These are phyloP conservation scores for Citrus glauca DNA, from an alignment of 345 rosid genomes.

Conservation along the genomic window DNA sequence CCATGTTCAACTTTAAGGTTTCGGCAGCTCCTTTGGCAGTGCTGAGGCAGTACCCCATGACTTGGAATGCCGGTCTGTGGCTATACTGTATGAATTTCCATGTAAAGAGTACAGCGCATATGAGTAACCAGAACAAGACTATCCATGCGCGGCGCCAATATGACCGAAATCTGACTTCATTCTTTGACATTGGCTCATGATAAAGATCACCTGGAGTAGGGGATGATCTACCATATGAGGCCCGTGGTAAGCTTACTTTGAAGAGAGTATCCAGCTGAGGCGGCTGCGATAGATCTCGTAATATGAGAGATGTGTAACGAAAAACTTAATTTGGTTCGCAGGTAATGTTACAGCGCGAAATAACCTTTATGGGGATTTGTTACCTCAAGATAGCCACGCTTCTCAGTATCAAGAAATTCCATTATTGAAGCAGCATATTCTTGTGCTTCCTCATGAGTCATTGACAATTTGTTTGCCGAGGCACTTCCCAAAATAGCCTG, in stretches of 20 bases:
- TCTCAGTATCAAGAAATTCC: conserved; percentile 32
- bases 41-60: conserved; percentile 60
- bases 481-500: conserved; percentile 39
- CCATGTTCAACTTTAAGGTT: conserved; percentile 59
- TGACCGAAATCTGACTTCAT: conserved; percentile 33
- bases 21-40: conserved; percentile 66
- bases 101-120: conserved; percentile 35
- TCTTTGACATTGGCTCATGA: conserved; percentile 22
- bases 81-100: conserved; percentile 57
- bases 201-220: not conserved
- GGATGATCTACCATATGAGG: not conserved
- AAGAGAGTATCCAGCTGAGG: conserved; percentile 32
- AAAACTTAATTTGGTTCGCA: too few species aligned
- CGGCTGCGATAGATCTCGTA: conserved; percentile 19
- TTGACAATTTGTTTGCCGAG: conserved; percentile 36
- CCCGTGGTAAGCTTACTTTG: conserved; percentile 23
- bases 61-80: conserved; percentile 40
- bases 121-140: conserved; percentile 31
- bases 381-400: conserved; percentile 44
- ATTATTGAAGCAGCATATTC: conserved; percentile 37
- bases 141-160: conserved; percentile 53
- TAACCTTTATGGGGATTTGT: not conserved
- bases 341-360: too few species aligned
- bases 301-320: not conserved
- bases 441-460: conserved; percentile 35